phyloP scores from a whole-genome alignment of 1,139 yeast species.

The Arxiozyma heterogenica region DNA sequence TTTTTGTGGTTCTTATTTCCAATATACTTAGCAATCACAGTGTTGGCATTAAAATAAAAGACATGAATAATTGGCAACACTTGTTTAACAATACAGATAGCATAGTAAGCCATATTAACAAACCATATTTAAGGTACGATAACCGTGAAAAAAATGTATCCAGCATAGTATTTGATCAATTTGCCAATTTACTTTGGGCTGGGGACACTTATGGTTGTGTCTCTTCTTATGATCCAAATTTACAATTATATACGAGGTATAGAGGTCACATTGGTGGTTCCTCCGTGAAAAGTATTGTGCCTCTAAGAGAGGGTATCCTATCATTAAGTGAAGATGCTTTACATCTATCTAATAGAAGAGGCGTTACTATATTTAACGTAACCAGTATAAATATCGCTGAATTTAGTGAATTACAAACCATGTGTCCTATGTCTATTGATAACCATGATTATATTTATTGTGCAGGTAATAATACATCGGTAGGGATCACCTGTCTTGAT shows the following conservation, averaged over 20 bases:
- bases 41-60: background rate
- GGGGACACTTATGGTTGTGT: constrained; percentile 56
- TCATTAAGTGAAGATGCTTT: constrained; percentile 47
- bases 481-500: constrained; percentile 50
- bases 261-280: constrained; percentile 36
- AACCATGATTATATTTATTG: constrained; percentile 33
- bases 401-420: constrained; percentile 33
- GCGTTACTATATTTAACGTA: constrained; percentile 39
- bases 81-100: constrained; percentile 25
- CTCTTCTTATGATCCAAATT: constrained; percentile 36
- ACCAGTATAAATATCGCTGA: constrained; percentile 31
- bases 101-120: constrained; percentile 25
- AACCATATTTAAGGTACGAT: constrained; percentile 27
- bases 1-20: background rate
- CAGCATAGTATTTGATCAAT: constrained; percentile 49
- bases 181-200: constrained; percentile 72
- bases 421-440: constrained; percentile 27
- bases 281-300: constrained; percentile 43
- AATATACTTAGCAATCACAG: no score
- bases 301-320: constrained; percentile 50
- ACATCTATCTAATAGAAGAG: constrained; percentile 50
- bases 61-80: constrained; percentile 32
- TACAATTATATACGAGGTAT: constrained; percentile 39
- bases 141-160: constrained; percentile 26
- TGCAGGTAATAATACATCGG: constrained; percentile 38